Percentiles rank a stretch among this genome's conserved stretches.
These are phyloP conservation scores for Cubamyces sp. DNA, from an alignment of 768 basidiomycete genomes.

Conservation along the genomic window DNA sequence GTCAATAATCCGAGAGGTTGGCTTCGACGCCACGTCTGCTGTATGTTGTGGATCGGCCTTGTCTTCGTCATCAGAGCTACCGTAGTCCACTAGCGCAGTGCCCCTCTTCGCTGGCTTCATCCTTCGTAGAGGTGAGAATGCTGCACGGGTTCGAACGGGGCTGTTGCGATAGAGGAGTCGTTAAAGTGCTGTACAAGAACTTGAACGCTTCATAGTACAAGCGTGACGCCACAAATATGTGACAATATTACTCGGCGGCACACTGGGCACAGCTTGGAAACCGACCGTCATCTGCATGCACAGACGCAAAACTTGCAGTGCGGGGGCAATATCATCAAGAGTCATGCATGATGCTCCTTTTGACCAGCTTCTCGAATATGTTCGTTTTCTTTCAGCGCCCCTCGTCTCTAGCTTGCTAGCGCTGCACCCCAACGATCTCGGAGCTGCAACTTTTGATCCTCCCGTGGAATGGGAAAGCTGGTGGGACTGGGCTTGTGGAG, in stretches of 20 bases:
- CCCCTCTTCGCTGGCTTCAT: constrained; percentile 19
- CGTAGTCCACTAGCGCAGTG: constrained; percentile 24
- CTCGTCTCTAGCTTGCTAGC: constrained; percentile 12
- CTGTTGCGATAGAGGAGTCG: not conserved
- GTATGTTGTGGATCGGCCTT: too few species aligned
- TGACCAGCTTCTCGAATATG: not conserved
- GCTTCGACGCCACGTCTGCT: not conserved
- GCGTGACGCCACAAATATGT: too few species aligned
- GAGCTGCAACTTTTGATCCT: constrained; percentile 8
- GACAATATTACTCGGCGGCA: too few species aligned
- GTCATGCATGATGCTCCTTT: not conserved
- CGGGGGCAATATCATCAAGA: not conserved
- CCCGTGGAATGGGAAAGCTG: constrained; percentile 30
- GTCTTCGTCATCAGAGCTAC: constrained; percentile 29
- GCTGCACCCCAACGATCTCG: constrained; percentile 25
- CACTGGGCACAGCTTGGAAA: too few species aligned
- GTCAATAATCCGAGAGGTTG: not conserved
- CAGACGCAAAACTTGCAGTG: not conserved
- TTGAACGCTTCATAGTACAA: too few species aligned
- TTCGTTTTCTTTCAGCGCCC: constrained; percentile 4
- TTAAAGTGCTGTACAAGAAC: too few species aligned
- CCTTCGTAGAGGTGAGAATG: too few species aligned
- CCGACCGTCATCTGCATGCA: too few species aligned
- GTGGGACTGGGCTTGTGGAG: constrained; percentile 33
- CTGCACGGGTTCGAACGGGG: too few species aligned